A percentile compares a stretch with the other conserved stretches of the same genome.
These are phyloP conservation scores for Sporobolus alterniflorus DNA, from an alignment of 202 grass and related monocot species.

Conservation along the genomic window DNA sequence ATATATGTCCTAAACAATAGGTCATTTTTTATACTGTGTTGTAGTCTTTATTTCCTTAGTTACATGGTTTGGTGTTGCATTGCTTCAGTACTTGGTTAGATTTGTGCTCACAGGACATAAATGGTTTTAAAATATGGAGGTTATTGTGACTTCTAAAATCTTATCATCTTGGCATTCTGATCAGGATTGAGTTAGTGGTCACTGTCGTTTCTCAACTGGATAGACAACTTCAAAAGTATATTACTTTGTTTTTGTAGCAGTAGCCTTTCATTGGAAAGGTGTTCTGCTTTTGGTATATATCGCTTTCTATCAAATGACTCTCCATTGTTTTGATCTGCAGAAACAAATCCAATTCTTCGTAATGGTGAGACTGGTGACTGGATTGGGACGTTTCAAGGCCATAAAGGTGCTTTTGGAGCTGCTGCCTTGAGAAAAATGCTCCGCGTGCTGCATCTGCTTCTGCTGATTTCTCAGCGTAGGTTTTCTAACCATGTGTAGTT, in stretches of 20 bases:
- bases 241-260: not conserved
- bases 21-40: not conserved
- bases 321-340: slow-evolving; percentile 48
- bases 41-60: too few species aligned
- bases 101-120: not conserved
- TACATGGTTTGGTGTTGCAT: not conserved
- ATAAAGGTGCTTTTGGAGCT: slow-evolving; percentile 99
- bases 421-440: slow-evolving; percentile 90
- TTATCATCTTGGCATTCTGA: too few species aligned
- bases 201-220: too few species aligned
- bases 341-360: slow-evolving; percentile 96
- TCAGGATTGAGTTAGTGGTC: too few species aligned
- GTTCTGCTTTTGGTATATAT: not conserved
- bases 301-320: not conserved
- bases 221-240: not conserved
- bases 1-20: not conserved
- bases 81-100: not conserved
- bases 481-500: slow-evolving; percentile 22
- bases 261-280: slow-evolving; percentile 1
- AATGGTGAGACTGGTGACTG: slow-evolving; percentile 99
- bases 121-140: not conserved
- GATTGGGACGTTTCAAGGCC: slow-evolving; percentile 99
- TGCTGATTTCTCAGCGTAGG: slow-evolving; percentile 98
- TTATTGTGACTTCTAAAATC: not conserved
- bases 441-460: slow-evolving; percentile 89